Conservation (phyloP, 495 filamentous ascomycete genomes). For the Aspergillus taichungensis region DNA sequence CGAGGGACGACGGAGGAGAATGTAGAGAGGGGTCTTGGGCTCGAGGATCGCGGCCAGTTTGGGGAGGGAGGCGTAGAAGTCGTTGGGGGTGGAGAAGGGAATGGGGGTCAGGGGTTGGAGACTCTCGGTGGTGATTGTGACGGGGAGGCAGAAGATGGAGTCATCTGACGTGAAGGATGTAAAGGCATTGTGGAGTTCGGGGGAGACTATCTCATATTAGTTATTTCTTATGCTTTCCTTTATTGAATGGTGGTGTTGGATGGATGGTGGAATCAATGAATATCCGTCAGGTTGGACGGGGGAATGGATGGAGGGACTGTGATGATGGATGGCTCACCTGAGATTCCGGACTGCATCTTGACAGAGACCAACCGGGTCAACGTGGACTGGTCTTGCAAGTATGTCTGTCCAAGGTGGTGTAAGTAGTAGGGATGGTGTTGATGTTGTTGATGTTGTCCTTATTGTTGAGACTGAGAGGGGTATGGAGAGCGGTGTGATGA, state of each 20-base stretch:
- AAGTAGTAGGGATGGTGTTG: conserved; percentile 1
- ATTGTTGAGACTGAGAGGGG: conserved; percentile 1
- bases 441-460: background rate
- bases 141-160: conserved; percentile 68
- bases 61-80: conserved; percentile 53
- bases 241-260: background rate
- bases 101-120: conserved; percentile 59
- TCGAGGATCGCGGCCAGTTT: conserved; percentile 63
- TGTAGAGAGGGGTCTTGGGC: conserved; percentile 68
- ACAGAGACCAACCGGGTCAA: conserved; percentile 2
- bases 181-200: conserved; percentile 81
- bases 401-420: conserved; percentile 1
- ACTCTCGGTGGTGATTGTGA: conserved; percentile 66
- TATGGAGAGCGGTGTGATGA: conserved; percentile 5
- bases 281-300: background rate
- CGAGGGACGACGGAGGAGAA: conserved; percentile 66
- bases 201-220: conserved; percentile 52
- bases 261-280: background rate
- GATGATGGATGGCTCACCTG: conserved; percentile 41
- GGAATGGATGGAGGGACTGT: background rate
- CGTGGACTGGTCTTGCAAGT: background rate
- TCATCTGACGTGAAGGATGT: conserved; percentile 55
- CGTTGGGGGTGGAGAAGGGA: conserved; percentile 35
- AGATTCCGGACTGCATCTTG: conserved; percentile 83
- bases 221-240: conserved; percentile 3